Evolutionary conservation across 1,284 basidiomycete genomes (phyloP).

Genomic region (Tylopilus orsonianus): DNA sequence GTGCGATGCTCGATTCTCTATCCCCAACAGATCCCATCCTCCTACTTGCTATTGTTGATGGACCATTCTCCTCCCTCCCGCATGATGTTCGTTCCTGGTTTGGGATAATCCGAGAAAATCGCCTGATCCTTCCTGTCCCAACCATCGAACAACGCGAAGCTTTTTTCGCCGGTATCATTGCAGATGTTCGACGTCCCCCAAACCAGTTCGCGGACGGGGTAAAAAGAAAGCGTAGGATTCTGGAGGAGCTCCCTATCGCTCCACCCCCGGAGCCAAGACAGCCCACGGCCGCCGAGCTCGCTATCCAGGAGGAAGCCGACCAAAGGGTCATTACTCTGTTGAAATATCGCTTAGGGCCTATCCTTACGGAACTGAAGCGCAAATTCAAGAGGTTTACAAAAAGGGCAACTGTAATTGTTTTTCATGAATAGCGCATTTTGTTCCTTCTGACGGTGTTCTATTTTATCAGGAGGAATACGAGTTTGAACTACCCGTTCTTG

Average conservation of each 20-base stretch:
- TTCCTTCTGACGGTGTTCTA: constrained; percentile 11
- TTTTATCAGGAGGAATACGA: constrained; percentile 69
- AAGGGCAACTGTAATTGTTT: constrained; percentile 65
- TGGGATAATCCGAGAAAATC: constrained; percentile 75
- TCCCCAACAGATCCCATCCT: constrained; percentile 91
- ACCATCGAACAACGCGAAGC: constrained; percentile 55
- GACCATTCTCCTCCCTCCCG: constrained; percentile 68
- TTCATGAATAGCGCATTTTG: constrained; percentile 1
- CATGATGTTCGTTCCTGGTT: constrained; percentile 92
- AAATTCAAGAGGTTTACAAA: constrained; percentile 93
- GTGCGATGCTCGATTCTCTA: constrained; percentile 88
- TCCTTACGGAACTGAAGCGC: constrained; percentile 87
- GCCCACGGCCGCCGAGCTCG: constrained; percentile 82
- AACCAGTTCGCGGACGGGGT: constrained; percentile 91
- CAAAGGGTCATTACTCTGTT: constrained; percentile 78
- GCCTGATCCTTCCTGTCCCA: constrained; percentile 63
- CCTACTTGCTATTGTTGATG: constrained; percentile 87
- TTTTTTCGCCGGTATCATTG: constrained; percentile 79
- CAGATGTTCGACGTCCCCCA: constrained; percentile 73
- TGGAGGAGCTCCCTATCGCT: constrained; percentile 87
- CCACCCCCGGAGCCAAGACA: constrained; percentile 86
- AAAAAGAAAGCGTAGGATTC: constrained; percentile 77
- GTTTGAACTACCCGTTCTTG: constrained; percentile 41
- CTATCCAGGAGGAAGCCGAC: constrained; percentile 83
- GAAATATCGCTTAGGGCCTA: constrained; percentile 84